Base-by-base conservation (phyloP, 768 basidiomycete species). In the Jaapia argillacea region DNA sequence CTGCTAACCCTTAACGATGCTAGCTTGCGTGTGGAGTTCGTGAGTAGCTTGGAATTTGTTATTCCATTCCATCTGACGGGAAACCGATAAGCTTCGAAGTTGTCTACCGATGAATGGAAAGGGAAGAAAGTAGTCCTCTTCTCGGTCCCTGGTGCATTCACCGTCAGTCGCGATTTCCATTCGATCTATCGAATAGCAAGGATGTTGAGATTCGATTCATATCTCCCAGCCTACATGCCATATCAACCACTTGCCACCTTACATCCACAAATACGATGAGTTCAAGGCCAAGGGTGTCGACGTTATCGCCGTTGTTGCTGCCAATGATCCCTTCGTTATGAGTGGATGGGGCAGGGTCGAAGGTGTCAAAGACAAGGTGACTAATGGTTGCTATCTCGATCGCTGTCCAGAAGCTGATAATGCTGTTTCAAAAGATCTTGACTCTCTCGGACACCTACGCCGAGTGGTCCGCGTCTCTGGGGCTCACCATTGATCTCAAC, bases 91-190 rank as follows among this genome's bases (percentile, higher is more conserved):
- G 82, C 78, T 27, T 59, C 62, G 36, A 65, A 65, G 31, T 62
- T 85, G 48, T 63, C 60, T 28, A 84, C 75, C 22, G 66, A 77
- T 45, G 68, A 73, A 38, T 87, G 82, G 82, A 81, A 80, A 59
- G 80, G 79, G 55, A 89, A 89, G 69, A 85, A 82, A 58, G 82
- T 89, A 41, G 81, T 88, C 27, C 55, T 88, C 42, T 71, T 89
- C 58, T 68, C 82, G 45, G 83, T 87, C 25, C 86, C 85, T 14
- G 86, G 86, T 37, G 83, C 85, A 13, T 86, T 87, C 66, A 85
- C 85, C 13, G 85, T 85, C 48, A 47, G 79, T 47, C 3, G 12
- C 16, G 5, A 24, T 26, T 26, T 38, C 24, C 27, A 23, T 35
- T 7, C 18, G 45, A 23, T 23, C 6, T n/a, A 12, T 39, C 10